A percentile compares a stretch with the other conserved stretches of the same genome.
These are phyloP conservation scores for Lagenidium sp. DNA, from an alignment of 352 stramenopile genomes.

Conservation along the genomic window DNA sequence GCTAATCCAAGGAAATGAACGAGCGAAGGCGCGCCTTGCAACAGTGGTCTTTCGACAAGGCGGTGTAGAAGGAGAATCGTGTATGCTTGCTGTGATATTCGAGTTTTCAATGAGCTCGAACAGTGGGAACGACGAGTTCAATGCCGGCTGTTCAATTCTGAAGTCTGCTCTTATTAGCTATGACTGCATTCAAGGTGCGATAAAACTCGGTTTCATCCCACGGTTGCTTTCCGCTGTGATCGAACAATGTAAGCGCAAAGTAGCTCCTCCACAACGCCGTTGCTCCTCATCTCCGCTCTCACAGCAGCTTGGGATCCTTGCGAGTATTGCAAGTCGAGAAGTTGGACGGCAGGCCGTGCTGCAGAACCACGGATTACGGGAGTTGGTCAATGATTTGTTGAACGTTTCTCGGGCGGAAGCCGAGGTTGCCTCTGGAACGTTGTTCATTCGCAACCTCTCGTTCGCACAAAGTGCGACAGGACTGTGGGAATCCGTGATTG, in stretches of 20 bases:
- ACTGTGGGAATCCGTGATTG: slow-evolving; percentile 48
- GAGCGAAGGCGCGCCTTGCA: slow-evolving; percentile 19
- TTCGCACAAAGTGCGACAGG: slow-evolving; percentile 38
- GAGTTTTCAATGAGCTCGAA: no score
- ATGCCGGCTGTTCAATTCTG: no score
- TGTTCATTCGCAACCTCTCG: slow-evolving; percentile 54
- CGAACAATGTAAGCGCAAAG: no score
- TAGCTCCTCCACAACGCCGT: no score
- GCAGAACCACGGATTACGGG: slow-evolving; percentile 17
- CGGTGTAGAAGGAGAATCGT: background rate
- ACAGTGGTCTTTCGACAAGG: no score
- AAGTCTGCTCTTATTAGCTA: no score
- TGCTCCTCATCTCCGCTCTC: no score
- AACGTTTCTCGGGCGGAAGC: background rate
- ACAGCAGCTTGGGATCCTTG: slow-evolving; percentile 32
- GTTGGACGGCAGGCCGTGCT: slow-evolving; percentile 35
- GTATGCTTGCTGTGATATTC: slow-evolving; percentile 7
- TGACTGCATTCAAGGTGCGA: no score
- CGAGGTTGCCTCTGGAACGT: slow-evolving; percentile 20
- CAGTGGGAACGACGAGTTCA: no score
- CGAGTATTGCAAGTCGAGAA: slow-evolving; percentile 26
- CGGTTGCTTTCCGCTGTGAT: no score
- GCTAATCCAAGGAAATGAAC: slow-evolving; percentile 32
- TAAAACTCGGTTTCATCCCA: no score
- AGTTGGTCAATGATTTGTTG: slow-evolving; percentile 45